phyloP scores from a whole-genome alignment of 2,329 filamentous ascomycete species.

The Chrysoporthe austroafricana region DNA sequence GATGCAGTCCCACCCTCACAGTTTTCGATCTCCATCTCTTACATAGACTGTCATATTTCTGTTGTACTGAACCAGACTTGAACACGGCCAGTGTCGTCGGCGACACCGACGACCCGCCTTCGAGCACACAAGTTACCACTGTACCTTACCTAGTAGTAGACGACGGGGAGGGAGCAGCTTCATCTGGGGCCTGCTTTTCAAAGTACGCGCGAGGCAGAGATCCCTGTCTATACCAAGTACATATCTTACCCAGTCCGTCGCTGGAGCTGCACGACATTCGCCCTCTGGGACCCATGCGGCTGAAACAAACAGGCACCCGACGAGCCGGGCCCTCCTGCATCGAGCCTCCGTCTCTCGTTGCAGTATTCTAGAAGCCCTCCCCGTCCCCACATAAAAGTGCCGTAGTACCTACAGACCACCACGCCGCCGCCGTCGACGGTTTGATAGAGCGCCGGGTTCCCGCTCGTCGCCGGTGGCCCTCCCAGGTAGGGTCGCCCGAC shows the following conservation, averaged over 20 bases:
- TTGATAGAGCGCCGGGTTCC: neutral
- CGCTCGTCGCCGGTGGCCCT: neutral
- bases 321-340: neutral
- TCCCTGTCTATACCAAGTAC: conserved; percentile 7
- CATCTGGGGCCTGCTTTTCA: too few species aligned
- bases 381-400: conserved; percentile 2
- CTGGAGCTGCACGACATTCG: conserved; percentile 16
- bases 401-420: neutral
- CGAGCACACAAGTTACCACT: neutral
- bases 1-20: neutral
- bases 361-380: neutral
- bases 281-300: conserved; percentile 11
- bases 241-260: neutral
- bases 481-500: neutral
- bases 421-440: neutral
- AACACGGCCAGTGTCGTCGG: conserved; percentile 8
- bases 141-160: too few species aligned
- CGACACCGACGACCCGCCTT: conserved; percentile 6
- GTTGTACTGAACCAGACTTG: neutral
- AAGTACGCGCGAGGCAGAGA: neutral
- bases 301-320: conserved; percentile 15
- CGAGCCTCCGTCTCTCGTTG: neutral
- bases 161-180: too few species aligned
- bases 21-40: neutral
- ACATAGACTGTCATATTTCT: neutral